Conservation (phyloP, 2,329 filamentous ascomycete genomes). For the Lachnellula cervina region DNA sequence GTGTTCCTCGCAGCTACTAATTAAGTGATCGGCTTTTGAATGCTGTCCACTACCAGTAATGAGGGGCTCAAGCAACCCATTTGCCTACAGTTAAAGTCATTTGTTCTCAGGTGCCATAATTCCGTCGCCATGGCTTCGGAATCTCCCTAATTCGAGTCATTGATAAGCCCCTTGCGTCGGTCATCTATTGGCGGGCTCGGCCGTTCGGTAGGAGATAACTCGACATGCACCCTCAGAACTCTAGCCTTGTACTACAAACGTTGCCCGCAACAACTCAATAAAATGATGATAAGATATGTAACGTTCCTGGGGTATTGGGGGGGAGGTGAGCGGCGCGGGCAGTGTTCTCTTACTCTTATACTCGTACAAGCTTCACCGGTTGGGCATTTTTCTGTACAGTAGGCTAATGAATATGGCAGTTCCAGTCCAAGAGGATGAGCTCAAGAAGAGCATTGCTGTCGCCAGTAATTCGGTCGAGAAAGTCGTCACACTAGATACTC, state of each 20-base stretch:
- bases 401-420: neutral
- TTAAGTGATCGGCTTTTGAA: no score
- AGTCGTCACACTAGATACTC: constrained; percentile 2
- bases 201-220: no score
- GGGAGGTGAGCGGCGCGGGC: neutral
- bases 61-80: no score
- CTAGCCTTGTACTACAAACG: neutral
- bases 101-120: neutral
- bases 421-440: neutral
- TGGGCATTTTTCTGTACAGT: no score
- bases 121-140: neutral
- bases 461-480: constrained; percentile 1
- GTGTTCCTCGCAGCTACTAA: no score
- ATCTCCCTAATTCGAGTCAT: neutral
- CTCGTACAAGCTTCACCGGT: neutral
- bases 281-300: constrained; percentile 5
- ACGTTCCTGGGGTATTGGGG: constrained; percentile 8
- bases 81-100: neutral
- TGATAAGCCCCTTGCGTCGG: no score
- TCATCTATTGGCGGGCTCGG: no score
- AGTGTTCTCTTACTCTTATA: neutral
- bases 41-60: no score
- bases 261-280: neutral
- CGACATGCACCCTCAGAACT: no score
- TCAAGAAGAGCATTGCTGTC: neutral